Evolutionary conservation across 768 basidiomycete species (phyloP), one percentile per base, ranked within the genome.

Genomic region (Phlebiopsis gigantea): DNA sequence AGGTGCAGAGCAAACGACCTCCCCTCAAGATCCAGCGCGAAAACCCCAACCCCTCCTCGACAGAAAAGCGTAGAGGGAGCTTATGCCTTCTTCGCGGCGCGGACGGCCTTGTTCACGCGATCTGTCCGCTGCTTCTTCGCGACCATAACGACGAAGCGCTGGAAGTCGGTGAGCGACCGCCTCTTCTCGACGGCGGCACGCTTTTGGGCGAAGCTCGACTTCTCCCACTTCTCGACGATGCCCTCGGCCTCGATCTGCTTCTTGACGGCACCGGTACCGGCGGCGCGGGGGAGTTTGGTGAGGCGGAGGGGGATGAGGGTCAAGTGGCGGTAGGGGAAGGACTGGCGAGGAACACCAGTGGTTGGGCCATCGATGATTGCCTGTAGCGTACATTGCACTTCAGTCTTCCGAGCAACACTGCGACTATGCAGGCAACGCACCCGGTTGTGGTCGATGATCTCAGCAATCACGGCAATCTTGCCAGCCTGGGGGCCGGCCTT

Each of bases 361-460:
- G 82, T 81, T 53, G 97, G 95, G 46, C 95, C 95, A 74, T 98
- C 96, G 68, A 98, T 84, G 70, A 99, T 84, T 30, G 95, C 96
- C 96, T 98, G 66, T 0, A 52, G 28, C 46, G 8, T 19, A 41
- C n/a, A 39, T 39, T 12, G 34, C 17, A 39, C 24, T 44, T 29
- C 17, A 52, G 46, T 9, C 53, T 41, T 31, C 14, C 22, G 4
- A 29, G 7, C 44, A 7, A 5, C 4, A 41, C 14, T 10, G 19
- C 19, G 24, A 14, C 24, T 25, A n/a, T 14, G 26, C 26, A 14
- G n/a, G 2, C 1, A 17, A 72, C 89, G 60, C 70, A 97, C 96
- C 71, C 95, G 85, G 80, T 94, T 96, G 82, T 98, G 96, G 84
- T 98, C 97, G 62, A 98, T 95, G 74, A 98, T 95, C 75, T 98